These are phyloP conservation scores for Hericium alpestre DNA, from an alignment of 768 basidiomycete genomes.

Conservation along the genomic window DNA sequence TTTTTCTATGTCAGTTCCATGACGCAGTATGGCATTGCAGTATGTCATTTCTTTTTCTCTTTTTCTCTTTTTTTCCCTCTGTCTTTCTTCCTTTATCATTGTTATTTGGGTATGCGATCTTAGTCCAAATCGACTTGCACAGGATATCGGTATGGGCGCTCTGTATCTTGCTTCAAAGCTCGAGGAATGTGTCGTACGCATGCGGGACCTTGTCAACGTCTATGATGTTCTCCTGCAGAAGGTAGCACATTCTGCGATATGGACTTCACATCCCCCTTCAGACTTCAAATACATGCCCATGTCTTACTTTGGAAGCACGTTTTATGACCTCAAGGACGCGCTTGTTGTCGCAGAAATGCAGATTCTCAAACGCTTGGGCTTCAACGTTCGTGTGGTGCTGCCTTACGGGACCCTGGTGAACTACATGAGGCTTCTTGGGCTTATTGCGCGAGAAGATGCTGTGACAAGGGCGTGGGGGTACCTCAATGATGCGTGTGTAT, in stretches of 20 bases:
- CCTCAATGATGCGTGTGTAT: conserved; percentile 85
- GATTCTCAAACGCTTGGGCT: conserved; percentile 88
- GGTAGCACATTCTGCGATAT: conserved; percentile 38
- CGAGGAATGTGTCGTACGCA: conserved; percentile 83
- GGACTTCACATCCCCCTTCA: conserved; percentile 16
- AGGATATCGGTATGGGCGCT: conserved; percentile 88
- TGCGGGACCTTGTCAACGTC: conserved; percentile 90
- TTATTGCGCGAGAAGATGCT: conserved; percentile 59
- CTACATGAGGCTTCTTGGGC: conserved; percentile 83
- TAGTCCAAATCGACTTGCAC: background rate
- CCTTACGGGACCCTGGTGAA: conserved; percentile 94
- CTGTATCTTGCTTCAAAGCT: conserved; percentile 83
- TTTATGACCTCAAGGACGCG: conserved; percentile 91
- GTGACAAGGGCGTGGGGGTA: conserved; percentile 87
- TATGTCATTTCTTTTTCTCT: conserved; percentile 29
- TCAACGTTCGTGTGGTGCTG: conserved; percentile 86
- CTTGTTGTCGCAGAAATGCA: conserved; percentile 96
- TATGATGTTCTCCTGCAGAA: conserved; percentile 85
- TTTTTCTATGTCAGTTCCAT: conserved; percentile 96
- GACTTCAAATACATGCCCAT: conserved; percentile 66
- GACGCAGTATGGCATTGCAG: conserved; percentile 89
- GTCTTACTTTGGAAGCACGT: conserved; percentile 81
- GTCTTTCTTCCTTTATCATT: no score
- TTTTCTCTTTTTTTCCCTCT: background rate
- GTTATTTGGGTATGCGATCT: background rate